phyloP scores from a whole-genome alignment of 306 rosid species.

The Quercus suber region DNA sequence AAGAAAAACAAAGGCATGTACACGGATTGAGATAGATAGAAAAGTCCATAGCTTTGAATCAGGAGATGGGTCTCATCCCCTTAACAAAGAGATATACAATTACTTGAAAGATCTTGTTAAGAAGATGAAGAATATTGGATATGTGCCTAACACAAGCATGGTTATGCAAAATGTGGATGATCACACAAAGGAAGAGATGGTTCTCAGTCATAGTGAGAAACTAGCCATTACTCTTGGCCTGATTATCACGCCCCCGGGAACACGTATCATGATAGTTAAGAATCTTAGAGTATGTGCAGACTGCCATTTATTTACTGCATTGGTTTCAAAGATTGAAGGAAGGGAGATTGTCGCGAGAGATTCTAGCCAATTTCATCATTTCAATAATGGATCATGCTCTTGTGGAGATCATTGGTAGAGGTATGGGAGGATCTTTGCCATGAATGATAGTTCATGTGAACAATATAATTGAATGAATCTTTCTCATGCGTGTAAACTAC shows the following conservation, averaged over 20 bases:
- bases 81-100: conserved; percentile 14
- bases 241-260: conserved; percentile 6
- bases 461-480: neutral
- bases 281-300: conserved; percentile 24
- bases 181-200: conserved; percentile 18
- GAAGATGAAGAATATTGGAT: conserved; percentile 23
- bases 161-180: conserved; percentile 27
- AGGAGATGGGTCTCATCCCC: conserved; percentile 30
- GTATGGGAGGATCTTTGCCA: neutral
- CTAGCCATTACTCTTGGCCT: conserved; percentile 24
- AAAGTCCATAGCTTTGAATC: conserved; percentile 27
- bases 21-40: conserved; percentile 33
- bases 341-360: conserved; percentile 31
- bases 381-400: conserved; percentile 31
- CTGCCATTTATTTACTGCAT: conserved; percentile 7
- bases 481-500: neutral
- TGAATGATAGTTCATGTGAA: neutral
- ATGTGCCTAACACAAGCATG: conserved; percentile 30
- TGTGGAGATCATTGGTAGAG: conserved; percentile 29
- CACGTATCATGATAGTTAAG: conserved; percentile 21
- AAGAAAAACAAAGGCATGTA: conserved; percentile 27
- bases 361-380: conserved; percentile 25
- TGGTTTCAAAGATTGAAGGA: conserved; percentile 28
- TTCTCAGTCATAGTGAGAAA: conserved; percentile 28
- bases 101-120: conserved; percentile 8